phyloP scores from a whole-genome alignment of 2,329 filamentous ascomycete genomes.

The Aspergillus glaucus region DNA sequence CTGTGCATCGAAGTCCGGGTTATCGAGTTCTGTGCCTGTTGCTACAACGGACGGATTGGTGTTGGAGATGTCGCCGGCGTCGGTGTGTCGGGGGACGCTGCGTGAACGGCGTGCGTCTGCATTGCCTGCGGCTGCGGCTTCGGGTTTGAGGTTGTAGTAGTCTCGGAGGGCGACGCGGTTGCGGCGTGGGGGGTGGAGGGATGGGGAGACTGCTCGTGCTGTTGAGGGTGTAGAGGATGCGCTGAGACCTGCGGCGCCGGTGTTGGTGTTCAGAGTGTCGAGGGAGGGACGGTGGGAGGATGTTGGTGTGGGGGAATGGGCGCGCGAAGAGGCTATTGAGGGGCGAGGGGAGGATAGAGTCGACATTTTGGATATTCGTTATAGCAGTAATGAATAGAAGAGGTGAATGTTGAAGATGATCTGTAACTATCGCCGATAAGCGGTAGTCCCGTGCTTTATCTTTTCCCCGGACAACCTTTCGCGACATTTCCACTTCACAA shows the following conservation, averaged over 20 bases:
- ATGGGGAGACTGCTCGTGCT: conserved; percentile 38
- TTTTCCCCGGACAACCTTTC: not conserved
- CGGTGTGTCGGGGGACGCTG: conserved; percentile 37
- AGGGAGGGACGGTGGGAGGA: conserved; percentile 71
- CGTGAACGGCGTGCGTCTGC: conserved; percentile 27
- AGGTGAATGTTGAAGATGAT: conserved; percentile 5
- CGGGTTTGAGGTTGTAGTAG: conserved; percentile 77
- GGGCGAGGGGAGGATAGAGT: conserved; percentile 55
- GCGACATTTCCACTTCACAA: too few relatives aligned
- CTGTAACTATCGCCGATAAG: conserved; percentile 8
- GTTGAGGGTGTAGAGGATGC: conserved; percentile 28
- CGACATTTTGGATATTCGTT: conserved; percentile 41
- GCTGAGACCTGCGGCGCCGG: conserved; percentile 40
- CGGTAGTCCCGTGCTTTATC: conserved; percentile 18
- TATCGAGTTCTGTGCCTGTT: conserved; percentile 61
- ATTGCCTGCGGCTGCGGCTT: conserved; percentile 23
- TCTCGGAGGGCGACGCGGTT: conserved; percentile 86
- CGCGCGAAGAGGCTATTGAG: conserved; percentile 52
- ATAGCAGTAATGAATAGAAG: conserved; percentile 4
- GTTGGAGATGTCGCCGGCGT: conserved; percentile 35
- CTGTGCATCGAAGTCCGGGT: conserved; percentile 64
- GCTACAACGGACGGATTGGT: conserved; percentile 18
- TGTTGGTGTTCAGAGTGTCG: conserved; percentile 57
- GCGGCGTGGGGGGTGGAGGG: conserved; percentile 40
- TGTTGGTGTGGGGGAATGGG: conserved; percentile 56